A percentile compares a stretch with the other conserved stretches of the same genome.
phyloP scores from a whole-genome alignment of 768 basidiomycete genomes.

The Rhizopogon rudus region DNA sequence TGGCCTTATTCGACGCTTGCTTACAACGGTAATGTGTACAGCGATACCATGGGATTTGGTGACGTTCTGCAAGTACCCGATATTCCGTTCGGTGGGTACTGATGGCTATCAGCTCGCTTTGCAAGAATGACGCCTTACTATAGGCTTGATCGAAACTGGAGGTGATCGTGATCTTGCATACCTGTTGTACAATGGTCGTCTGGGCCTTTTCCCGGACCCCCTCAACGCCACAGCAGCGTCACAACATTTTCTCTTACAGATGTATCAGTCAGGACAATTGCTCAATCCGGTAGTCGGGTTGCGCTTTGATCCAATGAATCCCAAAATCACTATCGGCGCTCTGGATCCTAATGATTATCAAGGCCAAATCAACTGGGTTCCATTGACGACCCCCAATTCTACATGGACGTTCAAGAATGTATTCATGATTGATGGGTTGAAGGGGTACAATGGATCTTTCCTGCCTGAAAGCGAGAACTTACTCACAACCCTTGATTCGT shows the following conservation, averaged over 20 bases:
- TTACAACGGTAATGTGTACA: conserved; percentile 12
- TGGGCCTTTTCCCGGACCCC: conserved; percentile 18
- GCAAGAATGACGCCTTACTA: conserved; percentile 1
- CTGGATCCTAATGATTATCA: conserved; percentile 17
- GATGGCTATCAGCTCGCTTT: background rate
- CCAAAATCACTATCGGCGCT: conserved; percentile 22
- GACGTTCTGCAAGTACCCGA: conserved; percentile 12
- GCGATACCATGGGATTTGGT: conserved; percentile 15
- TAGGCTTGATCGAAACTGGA: conserved; percentile 13
- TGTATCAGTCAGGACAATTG: conserved; percentile 11
- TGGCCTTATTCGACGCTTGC: conserved; percentile 12
- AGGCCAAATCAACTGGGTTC: conserved; percentile 18
- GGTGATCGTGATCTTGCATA: conserved; percentile 9
- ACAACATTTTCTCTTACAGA: conserved; percentile 9
- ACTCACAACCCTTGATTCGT: conserved; percentile 19
- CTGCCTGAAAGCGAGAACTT: conserved; percentile 13
- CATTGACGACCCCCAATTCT: conserved; percentile 14
- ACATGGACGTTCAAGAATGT: conserved; percentile 13
- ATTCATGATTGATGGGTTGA: conserved; percentile 22
- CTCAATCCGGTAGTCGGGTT: conserved; percentile 19
- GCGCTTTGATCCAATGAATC: conserved; percentile 16
- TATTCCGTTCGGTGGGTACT: conserved; percentile 12
- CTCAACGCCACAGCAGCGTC: conserved; percentile 14
- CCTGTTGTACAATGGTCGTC: conserved; percentile 15
- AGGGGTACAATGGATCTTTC: conserved; percentile 26